A percentile compares a stretch with the other conserved stretches of the same genome.
Evolutionary conservation across 2,329 filamentous ascomycete species (phyloP).

Genomic region (Blastomyces gilchristii): DNA sequence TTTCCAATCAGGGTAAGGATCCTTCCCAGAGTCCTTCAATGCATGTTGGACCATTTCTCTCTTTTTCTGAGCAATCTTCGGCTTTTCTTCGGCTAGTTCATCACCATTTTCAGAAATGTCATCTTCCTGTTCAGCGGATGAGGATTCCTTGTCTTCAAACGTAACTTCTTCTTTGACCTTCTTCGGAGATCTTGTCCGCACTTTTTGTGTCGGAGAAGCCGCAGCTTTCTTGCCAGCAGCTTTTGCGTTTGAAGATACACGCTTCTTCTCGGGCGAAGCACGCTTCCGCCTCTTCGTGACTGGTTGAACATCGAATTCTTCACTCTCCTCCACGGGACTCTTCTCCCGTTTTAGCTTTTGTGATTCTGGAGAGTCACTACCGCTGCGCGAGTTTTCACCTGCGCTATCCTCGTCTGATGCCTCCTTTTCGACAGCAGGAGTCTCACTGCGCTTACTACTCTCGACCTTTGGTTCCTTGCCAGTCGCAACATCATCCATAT

Average conservation of each 20-base stretch:
- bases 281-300: conserved; percentile 45
- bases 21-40: conserved; percentile 56
- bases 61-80: conserved; percentile 61
- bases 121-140: conserved; percentile 25
- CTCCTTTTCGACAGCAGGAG: conserved; percentile 11
- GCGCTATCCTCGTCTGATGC: conserved; percentile 12
- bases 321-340: conserved; percentile 34
- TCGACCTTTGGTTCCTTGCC: background rate
- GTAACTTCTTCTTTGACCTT: conserved; percentile 22
- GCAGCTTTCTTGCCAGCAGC: conserved; percentile 5
- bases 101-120: conserved; percentile 38
- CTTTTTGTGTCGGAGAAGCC: conserved; percentile 18
- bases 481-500: conserved; percentile 21
- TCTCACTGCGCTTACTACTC: conserved; percentile 12
- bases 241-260: conserved; percentile 20
- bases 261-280: conserved; percentile 19
- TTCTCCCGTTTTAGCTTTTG: conserved; percentile 32
- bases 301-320: conserved; percentile 50
- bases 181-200: conserved; percentile 31
- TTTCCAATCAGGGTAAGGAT: conserved; percentile 94
- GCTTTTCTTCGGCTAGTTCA: conserved; percentile 53
- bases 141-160: conserved; percentile 32
- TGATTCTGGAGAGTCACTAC: conserved; percentile 13
- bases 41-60: conserved; percentile 72
- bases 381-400: conserved; percentile 14